Base-by-base conservation (phyloP, 23 red algal species). In the Gracilaria gracilis region DNA sequence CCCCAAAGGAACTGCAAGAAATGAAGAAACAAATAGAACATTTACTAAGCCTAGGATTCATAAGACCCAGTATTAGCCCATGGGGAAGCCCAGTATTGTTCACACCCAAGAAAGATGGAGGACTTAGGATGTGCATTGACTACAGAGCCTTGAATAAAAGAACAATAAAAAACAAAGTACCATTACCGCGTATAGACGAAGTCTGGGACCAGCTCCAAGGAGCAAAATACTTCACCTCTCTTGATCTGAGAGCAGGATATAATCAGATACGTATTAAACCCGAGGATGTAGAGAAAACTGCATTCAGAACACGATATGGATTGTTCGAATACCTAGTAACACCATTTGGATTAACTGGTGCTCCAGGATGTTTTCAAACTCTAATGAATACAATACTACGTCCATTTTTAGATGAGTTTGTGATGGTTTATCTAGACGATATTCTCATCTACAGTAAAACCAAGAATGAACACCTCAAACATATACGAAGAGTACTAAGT, bases 391-490 rank as follows among this genome's bases (percentile, higher is more conserved):
- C 34, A 25, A 55, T 85, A 33, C 69, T 93, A 55, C 0, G 53
- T 58, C 0, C 11, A 55, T 85, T 48, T 40, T 19, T 93, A 47
- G 79, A 93, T 62, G 34, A 84, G 0, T 93, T 93, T 51, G 16
- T 82, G 20, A 11, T 67, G 17, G 79, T 85, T 34, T 85, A 85
- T 15, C 44, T 93, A 19, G 79, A 93, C 42, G 61, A 93, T 28
- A 84, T 93, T 55, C 65, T 84, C 36, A 67, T 79, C n/a, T 84
- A 84, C 23, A 93, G 89, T 58, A 78, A 93, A 55, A 93, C 61
- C 9, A 74, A 54, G 20, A 42, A 74, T 28, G 37, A 93, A 61
- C 64, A 84, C 57, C 28, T 83, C 20, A 27, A 76, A 34, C 89
- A 93, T 32, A 34, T 93, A 0, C 3, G 35, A 23, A 50, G n/a